These are phyloP conservation scores for Fraxinus greggii DNA, from an alignment of 305 asterid species.

Conservation along the genomic window DNA sequence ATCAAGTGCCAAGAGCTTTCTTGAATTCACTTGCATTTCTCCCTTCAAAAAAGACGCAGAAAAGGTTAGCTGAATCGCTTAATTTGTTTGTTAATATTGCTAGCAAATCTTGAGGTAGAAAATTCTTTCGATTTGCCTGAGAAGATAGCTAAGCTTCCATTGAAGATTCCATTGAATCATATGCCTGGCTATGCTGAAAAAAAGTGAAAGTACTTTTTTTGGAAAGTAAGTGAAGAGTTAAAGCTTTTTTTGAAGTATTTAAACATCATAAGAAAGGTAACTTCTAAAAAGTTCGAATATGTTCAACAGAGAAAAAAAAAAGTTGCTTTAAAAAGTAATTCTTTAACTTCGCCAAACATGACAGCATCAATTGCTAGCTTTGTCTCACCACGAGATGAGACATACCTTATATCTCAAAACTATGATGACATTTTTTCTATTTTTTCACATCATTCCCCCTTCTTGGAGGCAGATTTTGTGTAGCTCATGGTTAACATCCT, in stretches of 20 bases:
- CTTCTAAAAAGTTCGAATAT: not conserved
- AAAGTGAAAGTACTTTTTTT: not conserved
- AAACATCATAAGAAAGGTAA: not conserved
- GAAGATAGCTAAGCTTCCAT: not conserved
- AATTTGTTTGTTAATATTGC: not conserved
- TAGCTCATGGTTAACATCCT: not conserved
- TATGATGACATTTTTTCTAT: not conserved
- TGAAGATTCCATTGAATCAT: not conserved
- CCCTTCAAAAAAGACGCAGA: conserved; percentile 23
- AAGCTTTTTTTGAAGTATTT: not conserved
- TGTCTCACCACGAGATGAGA: not conserved
- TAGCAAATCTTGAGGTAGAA: not conserved
- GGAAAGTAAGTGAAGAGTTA: not conserved
- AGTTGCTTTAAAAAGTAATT: not conserved
- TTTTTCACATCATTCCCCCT: not conserved
- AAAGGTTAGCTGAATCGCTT: not conserved
- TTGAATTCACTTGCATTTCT: conserved; percentile 27
- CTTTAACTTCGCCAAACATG: not conserved
- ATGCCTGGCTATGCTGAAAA: not conserved
- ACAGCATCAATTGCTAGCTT: not conserved
- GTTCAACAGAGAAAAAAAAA: not conserved
- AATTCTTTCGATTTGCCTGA: not conserved
- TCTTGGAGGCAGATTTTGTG: not conserved
- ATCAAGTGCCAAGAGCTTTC: conserved; percentile 42
- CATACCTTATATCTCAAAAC: not conserved